phyloP scores from a whole-genome alignment of 2,329 filamentous ascomycete species.

The Dothidotthia symphoricarpi region DNA sequence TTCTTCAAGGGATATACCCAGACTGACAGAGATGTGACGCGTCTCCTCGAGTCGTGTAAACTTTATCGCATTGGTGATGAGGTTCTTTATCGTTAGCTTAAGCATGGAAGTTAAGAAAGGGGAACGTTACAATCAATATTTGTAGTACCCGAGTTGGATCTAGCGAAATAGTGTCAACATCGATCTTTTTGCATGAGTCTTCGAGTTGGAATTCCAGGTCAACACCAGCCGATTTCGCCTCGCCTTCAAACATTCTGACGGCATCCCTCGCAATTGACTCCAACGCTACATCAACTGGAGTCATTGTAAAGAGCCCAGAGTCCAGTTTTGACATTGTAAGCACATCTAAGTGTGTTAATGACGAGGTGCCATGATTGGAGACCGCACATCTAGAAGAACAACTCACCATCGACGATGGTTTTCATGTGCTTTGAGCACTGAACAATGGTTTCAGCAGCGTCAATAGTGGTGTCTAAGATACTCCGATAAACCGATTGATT shows the following conservation, averaged over 20 bases:
- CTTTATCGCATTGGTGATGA: conserved; percentile 48
- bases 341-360: conserved; percentile 29
- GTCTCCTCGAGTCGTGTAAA: conserved; percentile 42
- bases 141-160: conserved; percentile 46
- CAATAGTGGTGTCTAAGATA: conserved; percentile 22
- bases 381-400: background rate
- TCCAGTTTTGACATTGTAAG: conserved; percentile 48
- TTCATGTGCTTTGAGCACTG: conserved; percentile 49
- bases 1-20: conserved; percentile 32
- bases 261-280: conserved; percentile 36
- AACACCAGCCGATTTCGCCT: conserved; percentile 33
- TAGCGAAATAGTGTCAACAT: conserved; percentile 40
- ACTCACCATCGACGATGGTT: conserved; percentile 44
- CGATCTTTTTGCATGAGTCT: conserved; percentile 35
- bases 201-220: conserved; percentile 34
- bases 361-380: background rate
- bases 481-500: conserved; percentile 12
- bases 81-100: conserved; percentile 23
- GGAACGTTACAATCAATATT: conserved; percentile 21
- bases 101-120: background rate
- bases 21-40: conserved; percentile 39
- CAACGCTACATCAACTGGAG: conserved; percentile 40
- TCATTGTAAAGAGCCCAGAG: conserved; percentile 44
- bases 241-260: conserved; percentile 42
- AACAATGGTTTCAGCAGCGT: conserved; percentile 46